Evolutionary conservation across 192 early-diverging fungal species (phyloP).

Genomic region (Backusella sp.): DNA sequence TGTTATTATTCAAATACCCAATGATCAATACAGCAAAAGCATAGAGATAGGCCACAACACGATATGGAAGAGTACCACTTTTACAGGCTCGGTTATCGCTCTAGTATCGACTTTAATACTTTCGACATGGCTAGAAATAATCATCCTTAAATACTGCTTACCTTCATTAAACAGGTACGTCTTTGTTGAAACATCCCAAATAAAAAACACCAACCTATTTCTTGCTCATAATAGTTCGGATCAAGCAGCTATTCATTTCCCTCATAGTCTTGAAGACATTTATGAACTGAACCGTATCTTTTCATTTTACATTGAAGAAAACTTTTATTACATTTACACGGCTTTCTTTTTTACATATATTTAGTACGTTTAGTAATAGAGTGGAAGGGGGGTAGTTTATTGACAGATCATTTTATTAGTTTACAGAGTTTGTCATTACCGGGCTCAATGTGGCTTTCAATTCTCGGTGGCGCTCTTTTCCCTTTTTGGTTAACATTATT

Average conservation of each 20-base stretch:
- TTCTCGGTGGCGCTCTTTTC: constrained; percentile 55
- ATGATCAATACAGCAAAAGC: not conserved
- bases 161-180: not conserved
- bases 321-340: constrained; percentile 45
- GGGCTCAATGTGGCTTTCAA: constrained; percentile 62
- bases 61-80: not conserved
- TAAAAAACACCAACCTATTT: not conserved
- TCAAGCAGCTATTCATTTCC: constrained; percentile 43
- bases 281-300: constrained; percentile 44
- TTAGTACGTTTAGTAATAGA: constrained; percentile 42
- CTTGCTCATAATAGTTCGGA: constrained; percentile 37
- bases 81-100: not conserved
- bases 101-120: not conserved
- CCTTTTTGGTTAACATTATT: constrained; percentile 47
- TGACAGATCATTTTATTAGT: constrained; percentile 26
- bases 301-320: constrained; percentile 45
- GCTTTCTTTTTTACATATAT: constrained; percentile 49
- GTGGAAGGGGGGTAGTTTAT: not conserved
- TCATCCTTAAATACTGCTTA: not conserved
- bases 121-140: not conserved
- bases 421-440: constrained; percentile 58
- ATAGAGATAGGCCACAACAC: not conserved
- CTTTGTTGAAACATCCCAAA: not conserved
- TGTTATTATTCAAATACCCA: not conserved
- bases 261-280: constrained; percentile 47